Evolutionary conservation across 2,329 filamentous ascomycete genomes (phyloP), one percentile per base, ranked within the genome.

Genomic region (Cordyceps sp.): DNA sequence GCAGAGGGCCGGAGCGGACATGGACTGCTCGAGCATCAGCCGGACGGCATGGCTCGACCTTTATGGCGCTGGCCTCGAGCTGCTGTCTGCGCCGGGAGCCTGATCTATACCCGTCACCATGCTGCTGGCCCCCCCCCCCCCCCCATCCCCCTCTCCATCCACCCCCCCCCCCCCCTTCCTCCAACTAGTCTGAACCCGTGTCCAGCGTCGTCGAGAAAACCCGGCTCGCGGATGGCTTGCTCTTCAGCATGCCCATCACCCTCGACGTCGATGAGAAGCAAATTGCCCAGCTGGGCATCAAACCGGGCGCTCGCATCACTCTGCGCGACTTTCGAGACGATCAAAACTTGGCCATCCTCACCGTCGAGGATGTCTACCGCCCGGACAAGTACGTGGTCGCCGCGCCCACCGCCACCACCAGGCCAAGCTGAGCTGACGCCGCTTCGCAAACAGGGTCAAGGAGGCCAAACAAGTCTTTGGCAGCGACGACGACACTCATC

Each of bases 191-290:
- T 31, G 21, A 27, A 33, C 17, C 10, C 10, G 17, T 30, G 13
- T 14, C 15, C 51, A 90, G 85, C 41, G 90, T 98, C 41, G 86
- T 94, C 44, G 76, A 78, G 57, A 73, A 88, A 46, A 77, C 81
- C 64, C 82, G 90, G 47, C 78, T 98, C 36, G 74, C 74, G 36
- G 77, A 84, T 60, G 90, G 90, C 54, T 77, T 76, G 53, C 78
- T 98, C 47, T 96, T 96, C 65, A 82, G 74, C 58, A 98, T 98
- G 62, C 90, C 90, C 49, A 96, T 98, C 58, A 92, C 81, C 46
- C 77, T 98, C 43, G 90, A 98, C 56, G 65, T 92, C 39, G 73
- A 69, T 42, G 66, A 84, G 54, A 60, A 78, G 50, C 73, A 73
- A 37, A 81, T 96, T 51, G 68, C 88, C 42, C 66, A 76, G 46